Base-by-base conservation (phyloP, 345 rosid genomes). In the Rhodamnia argentea region DNA sequence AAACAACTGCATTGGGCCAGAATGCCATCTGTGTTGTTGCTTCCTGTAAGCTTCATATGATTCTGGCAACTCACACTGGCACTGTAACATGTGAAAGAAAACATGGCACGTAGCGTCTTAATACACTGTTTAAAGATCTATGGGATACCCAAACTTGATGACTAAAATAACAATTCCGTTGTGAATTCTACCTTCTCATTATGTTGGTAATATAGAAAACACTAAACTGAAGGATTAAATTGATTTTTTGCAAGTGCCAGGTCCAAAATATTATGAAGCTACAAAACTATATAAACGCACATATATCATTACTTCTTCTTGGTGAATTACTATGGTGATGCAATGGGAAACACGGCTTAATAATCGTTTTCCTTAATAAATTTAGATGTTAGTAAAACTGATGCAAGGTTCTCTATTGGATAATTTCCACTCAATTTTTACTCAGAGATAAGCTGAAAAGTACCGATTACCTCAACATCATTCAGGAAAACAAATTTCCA, bases 1-100 rank as follows among this genome's bases (percentile, higher is more conserved):
- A 85, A 92, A 92, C 88, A 92, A 85, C 86, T 92, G 94, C 94
- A 92, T 92, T 24, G 94, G 94, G 57, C 94, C 94, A 54, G 94
- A 92, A 87, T 92, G 94, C 94, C 94, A 92, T 84, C 94, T 87
- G 85, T 92, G 94, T 59, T 92, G 94, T 50, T 92, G 94, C 86
- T 92, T 92, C 88, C 94, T 88, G 83, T 92, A 92, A 42, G 94
- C 94, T 84, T 92, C 94, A 7, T 92, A 92, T 29, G 94, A 92
- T 87, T 92, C 94, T 10, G 94, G 94, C 82, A 92, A 89, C 86
- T 92, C 94, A 82, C 94, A 92, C 85, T 92, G 94, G 85, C 94
- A 92, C 94, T 92, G 90, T 37, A 57, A 47, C 74, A 23, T 75
- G 47, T 26, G 76, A 81, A 24, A 52, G 82, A 29, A 70, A 53